Conservation (phyloP, 495 filamentous ascomycete genomes). For the Aspergillus leporis region DNA sequence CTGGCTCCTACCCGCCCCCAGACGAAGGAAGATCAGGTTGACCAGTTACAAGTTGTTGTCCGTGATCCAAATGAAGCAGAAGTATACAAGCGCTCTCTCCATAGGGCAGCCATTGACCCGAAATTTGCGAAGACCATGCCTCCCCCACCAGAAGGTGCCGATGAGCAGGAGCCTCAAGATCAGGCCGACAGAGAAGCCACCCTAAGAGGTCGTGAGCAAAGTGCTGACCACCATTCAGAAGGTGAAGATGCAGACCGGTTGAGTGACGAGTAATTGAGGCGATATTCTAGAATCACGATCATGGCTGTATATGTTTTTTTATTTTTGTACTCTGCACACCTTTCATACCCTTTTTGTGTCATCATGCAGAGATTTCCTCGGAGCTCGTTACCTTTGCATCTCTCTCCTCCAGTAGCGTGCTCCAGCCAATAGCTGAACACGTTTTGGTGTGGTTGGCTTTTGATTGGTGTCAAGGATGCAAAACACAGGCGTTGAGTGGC, state of each 20-base stretch:
- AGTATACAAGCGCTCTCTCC: constrained; percentile 45
- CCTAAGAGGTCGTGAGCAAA: constrained; percentile 9
- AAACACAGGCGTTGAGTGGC: constrained; percentile 22
- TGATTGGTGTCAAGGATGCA: constrained; percentile 12
- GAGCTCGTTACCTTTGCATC: neutral
- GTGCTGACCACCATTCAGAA: constrained; percentile 6
- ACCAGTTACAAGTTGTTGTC: constrained; percentile 55
- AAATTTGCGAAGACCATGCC: constrained; percentile 43
- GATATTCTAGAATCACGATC: constrained; percentile 2
- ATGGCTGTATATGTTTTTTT: constrained; percentile 5
- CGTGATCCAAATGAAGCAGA: constrained; percentile 56
- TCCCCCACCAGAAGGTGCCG: constrained; percentile 35
- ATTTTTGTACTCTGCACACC: constrained; percentile 1
- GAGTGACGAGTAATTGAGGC: constrained; percentile 22
- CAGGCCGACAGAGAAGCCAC: neutral
- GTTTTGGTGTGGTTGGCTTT: neutral
- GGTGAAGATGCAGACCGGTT: constrained; percentile 25
- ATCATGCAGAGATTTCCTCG: neutral
- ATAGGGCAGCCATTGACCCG: constrained; percentile 46
- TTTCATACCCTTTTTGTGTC: constrained; percentile 8
- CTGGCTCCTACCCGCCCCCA: constrained; percentile 38
- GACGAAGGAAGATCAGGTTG: constrained; percentile 48
- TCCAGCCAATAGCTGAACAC: neutral
- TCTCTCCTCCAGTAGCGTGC: neutral
- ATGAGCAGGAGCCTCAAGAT: constrained; percentile 16